Evolutionary conservation across 805 yeast species (phyloP), one percentile per base, ranked within the genome.

Genomic region (Barnettozyma wickerhamii): DNA sequence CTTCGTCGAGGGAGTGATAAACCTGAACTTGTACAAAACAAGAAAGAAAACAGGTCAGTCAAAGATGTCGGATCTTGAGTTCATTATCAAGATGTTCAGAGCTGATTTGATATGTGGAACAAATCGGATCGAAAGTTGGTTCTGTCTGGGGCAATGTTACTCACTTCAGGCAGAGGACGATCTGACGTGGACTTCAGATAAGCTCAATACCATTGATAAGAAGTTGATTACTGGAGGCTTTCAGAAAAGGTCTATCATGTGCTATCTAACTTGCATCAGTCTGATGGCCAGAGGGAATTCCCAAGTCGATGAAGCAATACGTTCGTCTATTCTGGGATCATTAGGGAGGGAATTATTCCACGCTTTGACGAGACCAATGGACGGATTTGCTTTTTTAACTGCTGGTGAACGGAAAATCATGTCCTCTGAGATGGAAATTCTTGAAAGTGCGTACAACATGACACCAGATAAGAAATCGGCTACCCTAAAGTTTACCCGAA

Each of bases 121-220:
- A 2, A 64, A 73, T 30, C 65, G 96, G 23, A 70, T 82, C 35
- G 99, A 93, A 60, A 78, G 86, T 7, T 93, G 99, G 99, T 66
- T 79, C 30, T 69, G 87, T 1, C 58, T 93, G 12, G 96, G 95
- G 0, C 88, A 82, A 54, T 80, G 91, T 0, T 89, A 74, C 50
- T 81, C 89, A 0, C 79, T 69, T 42, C 64, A 85, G 30, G 95
- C 84, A 0, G 97, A 91, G 49, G 96, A 89, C 58, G 96, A 87
- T 48, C 62, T 93, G 41, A 78, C 86, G n/a, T 88, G 96, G 95
- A 84, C 91, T 1, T 80, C 95, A 0, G 96, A 90, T 52, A 84
- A 84, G 53, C 62, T 88, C 28, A 81, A 81, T 38, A 68, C 74
- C 0, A 55, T 69, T 0, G 93, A 84, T 6, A 71, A 79, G 46